Conservation (phyloP, 2,329 filamentous ascomycete genomes). For the Xylariaceae sp. region DNA sequence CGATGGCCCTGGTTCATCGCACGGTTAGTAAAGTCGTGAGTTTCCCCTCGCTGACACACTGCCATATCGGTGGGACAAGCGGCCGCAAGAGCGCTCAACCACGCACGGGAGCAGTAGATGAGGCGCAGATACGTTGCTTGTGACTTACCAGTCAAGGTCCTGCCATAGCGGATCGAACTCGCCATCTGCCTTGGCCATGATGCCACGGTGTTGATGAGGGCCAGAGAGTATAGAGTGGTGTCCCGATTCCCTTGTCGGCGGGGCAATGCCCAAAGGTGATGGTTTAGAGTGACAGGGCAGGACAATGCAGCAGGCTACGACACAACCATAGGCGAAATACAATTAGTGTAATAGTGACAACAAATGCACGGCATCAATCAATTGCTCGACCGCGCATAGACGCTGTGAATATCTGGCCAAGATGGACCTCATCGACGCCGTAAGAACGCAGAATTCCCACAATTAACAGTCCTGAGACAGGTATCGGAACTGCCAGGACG, state of each 20-base stretch:
- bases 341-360: constrained; percentile 19
- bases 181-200: constrained; percentile 43
- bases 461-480: no score
- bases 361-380: constrained; percentile 8
- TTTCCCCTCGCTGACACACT: no score
- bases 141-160: constrained; percentile 69
- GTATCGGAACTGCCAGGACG: no score
- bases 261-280: not conserved
- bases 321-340: constrained; percentile 20
- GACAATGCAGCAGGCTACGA: constrained; percentile 5
- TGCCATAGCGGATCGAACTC: constrained; percentile 67
- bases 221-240: constrained; percentile 23
- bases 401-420: no score
- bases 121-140: not conserved
- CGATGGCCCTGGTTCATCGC: constrained; percentile 57
- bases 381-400: constrained; percentile 4
- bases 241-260: constrained; percentile 14
- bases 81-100: no score
- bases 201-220: constrained; percentile 19
- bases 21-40: constrained; percentile 30
- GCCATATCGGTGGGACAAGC: no score
- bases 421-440: no score
- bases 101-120: not conserved
- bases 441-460: no score
- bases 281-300: constrained; percentile 6